Evolutionary conservation across 768 basidiomycete genomes (phyloP).

Genomic region (Lenzites betulinus): DNA sequence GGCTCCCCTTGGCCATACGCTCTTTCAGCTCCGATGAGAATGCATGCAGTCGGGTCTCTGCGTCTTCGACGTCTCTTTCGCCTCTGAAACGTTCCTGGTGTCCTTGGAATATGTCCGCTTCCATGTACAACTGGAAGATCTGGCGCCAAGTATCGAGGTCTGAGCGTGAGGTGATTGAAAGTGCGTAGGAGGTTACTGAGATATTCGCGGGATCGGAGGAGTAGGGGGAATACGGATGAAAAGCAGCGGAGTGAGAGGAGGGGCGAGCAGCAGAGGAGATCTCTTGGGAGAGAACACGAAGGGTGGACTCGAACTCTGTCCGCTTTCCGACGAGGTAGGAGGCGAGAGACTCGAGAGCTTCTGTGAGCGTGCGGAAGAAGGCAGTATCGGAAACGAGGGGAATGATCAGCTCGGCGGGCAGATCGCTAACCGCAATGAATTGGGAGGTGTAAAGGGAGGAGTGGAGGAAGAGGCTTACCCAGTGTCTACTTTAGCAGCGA

Average conservation of each 20-base stretch:
- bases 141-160: conserved; percentile 90
- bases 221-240: conserved; percentile 36
- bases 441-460: conserved; percentile 19
- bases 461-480: background rate
- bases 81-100: conserved; percentile 63
- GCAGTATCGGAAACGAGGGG: conserved; percentile 77
- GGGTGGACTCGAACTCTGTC: conserved; percentile 47
- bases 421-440: background rate
- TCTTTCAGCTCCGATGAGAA: conserved; percentile 63
- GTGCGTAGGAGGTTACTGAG: conserved; percentile 20
- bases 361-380: conserved; percentile 76
- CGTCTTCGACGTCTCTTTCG: conserved; percentile 68
- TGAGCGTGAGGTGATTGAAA: conserved; percentile 30
- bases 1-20: conserved; percentile 45
- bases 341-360: conserved; percentile 57
- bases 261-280: conserved; percentile 39
- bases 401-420: conserved; percentile 60
- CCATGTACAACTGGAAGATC: conserved; percentile 86
- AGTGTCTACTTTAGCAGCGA: background rate
- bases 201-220: conserved; percentile 27
- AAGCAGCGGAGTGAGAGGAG: conserved; percentile 33
- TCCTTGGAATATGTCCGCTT: conserved; percentile 84
- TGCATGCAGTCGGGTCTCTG: conserved; percentile 63
- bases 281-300: conserved; percentile 48
- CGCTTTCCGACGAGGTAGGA: conserved; percentile 54